Evolutionary conservation across 345 rosid genomes (phyloP).

Genomic region (Cardiospermum halicacabum): DNA sequence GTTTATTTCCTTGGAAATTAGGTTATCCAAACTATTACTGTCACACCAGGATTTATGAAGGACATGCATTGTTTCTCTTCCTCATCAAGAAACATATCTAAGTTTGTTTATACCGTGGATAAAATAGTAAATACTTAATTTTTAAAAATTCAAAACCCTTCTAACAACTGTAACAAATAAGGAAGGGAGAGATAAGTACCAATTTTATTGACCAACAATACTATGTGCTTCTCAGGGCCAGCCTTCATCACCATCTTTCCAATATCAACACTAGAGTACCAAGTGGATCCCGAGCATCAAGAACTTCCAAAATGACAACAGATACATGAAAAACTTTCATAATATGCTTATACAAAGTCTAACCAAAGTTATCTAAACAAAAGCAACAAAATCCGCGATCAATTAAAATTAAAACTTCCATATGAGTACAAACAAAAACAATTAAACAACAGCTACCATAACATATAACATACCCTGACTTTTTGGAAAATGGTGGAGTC

Average conservation of each 20-base stretch:
- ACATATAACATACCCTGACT: constrained; percentile 43
- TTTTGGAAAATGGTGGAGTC: constrained; percentile 29
- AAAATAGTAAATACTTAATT: too few species aligned
- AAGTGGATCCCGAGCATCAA: constrained; percentile 91
- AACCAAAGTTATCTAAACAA: constrained; percentile 67
- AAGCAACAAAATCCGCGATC: constrained; percentile 12
- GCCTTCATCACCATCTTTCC: constrained; percentile 88
- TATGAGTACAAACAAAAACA: not conserved
- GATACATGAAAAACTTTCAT: constrained; percentile 84
- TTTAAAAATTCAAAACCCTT: not conserved
- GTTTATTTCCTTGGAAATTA: too few species aligned
- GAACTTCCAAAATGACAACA: constrained; percentile 92
- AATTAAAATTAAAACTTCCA: not conserved
- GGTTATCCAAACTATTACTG: too few species aligned
- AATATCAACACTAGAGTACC: constrained; percentile 90
- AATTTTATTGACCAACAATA: constrained; percentile 82
- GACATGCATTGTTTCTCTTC: too few species aligned
- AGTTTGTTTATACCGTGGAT: too few species aligned
- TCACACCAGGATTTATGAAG: too few species aligned
- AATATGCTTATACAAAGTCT: constrained; percentile 92
- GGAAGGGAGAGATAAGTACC: constrained; percentile 32
- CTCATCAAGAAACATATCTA: too few species aligned
- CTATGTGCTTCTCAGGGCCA: constrained; percentile 75
- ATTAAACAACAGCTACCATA: not conserved
- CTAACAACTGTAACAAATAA: too few species aligned